Percentiles rank a stretch among this genome's conserved stretches.
Evolutionary conservation across 1,284 basidiomycete species (phyloP).

Genomic region (Leccinum variabile): DNA sequence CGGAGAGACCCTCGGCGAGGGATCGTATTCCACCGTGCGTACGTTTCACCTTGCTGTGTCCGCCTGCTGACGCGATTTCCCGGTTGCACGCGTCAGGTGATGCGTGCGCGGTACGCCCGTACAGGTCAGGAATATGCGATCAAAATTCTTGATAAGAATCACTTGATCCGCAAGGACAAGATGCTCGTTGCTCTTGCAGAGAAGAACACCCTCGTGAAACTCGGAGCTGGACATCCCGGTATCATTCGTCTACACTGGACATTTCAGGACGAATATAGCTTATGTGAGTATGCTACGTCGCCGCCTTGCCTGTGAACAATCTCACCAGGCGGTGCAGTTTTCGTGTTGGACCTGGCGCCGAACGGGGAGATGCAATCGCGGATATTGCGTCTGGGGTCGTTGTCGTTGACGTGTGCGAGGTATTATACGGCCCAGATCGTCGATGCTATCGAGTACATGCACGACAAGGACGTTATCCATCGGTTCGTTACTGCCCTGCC

Average conservation of each 20-base stretch:
- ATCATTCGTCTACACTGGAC: slow-evolving; percentile 80
- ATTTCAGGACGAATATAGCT: slow-evolving; percentile 81
- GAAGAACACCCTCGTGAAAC: slow-evolving; percentile 60
- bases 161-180: slow-evolving; percentile 68
- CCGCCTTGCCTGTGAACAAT: neutral
- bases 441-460: slow-evolving; percentile 88
- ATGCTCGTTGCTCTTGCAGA: slow-evolving; percentile 63
- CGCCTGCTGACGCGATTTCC: neutral
- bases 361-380: slow-evolving; percentile 87
- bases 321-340: slow-evolving; percentile 54
- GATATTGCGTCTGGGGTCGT: slow-evolving; percentile 79
- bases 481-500: slow-evolving; percentile 45
- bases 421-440: slow-evolving; percentile 89
- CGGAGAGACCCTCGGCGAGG: slow-evolving; percentile 68
- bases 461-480: slow-evolving; percentile 85
- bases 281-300: slow-evolving; percentile 51
- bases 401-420: slow-evolving; percentile 71
- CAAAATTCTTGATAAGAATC: slow-evolving; percentile 76
- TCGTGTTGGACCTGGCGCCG: slow-evolving; percentile 85
- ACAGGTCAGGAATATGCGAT: slow-evolving; percentile 70
- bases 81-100: slow-evolving; percentile 47
- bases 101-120: slow-evolving; percentile 53
- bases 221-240: slow-evolving; percentile 76
- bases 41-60: neutral
- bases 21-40: slow-evolving; percentile 76